Base-by-base conservation (phyloP, 306 rosid species). In the Hippophae gyantsensis region DNA sequence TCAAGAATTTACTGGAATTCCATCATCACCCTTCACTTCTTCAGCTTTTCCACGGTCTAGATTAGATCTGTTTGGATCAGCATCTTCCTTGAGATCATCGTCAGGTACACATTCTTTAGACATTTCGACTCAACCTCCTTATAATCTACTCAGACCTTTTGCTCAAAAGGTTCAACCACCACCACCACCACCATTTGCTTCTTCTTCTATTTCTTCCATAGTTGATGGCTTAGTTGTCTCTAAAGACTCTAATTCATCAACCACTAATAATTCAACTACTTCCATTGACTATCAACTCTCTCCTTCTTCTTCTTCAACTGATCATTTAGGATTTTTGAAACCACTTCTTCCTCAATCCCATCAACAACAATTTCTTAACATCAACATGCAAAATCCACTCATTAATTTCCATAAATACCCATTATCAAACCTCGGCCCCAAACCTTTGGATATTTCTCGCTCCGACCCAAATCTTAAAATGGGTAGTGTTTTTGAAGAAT, bases 1-100 rank as follows among this genome's bases (percentile, higher is more conserved):
- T 65, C 99, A 93, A 59, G 97, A 93, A 74, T 93, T 93, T 65
- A 93, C 99, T 10, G 99, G 99, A 41, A 88, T 93, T 41, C 99
- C 99, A 8, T 89, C 95, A 6, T 95, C 85, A 0, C 97, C 99
- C 6, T 93, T 93, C 67, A 54, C 88, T 3, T 76, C 87, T 3
- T 83, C 95, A 2, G 60, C 81, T 43, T 85, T 87, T 59, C 77
- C 87, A 3, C 69, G 97, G 66, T 72, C 68, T 57, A 76, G 99
- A 9, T 68, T 93, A 7, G 97, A 93, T 63, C 76, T 92, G 10
- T 84, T 87, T 13, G 83, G 83, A 45, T 11, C 78, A 42, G 57
- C 65, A 13, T 1, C 78, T 52, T 67, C 71, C 27, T 7, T 65
- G 9, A 32, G 38, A 32, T 72, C 85, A 43, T 32, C 38, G 38